Percentiles rank a stretch among this genome's conserved stretches.
phyloP scores from a whole-genome alignment of 345 rosid genomes.

The Citrus cavaleriei region DNA sequence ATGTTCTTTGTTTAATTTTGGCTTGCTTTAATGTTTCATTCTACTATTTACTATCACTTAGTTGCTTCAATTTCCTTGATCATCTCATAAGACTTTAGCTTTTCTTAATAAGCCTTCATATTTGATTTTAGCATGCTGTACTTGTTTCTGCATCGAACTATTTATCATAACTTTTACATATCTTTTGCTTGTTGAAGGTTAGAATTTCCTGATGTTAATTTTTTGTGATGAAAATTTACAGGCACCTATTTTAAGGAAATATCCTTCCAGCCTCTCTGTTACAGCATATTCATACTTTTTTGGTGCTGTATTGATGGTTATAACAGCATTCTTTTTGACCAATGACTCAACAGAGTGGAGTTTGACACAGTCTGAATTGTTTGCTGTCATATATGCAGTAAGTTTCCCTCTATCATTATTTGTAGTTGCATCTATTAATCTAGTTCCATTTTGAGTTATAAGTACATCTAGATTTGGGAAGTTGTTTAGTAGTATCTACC shows the following conservation, averaged over 20 bases:
- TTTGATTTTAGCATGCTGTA: not conserved
- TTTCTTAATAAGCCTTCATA: not conserved
- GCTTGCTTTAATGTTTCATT: not conserved
- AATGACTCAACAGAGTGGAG: slow-evolving; percentile 78
- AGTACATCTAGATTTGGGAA: not conserved
- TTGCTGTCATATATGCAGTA: slow-evolving; percentile 92
- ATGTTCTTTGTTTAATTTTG: not conserved
- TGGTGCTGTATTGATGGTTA: slow-evolving; percentile 75
- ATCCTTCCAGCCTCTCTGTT: slow-evolving; percentile 87
- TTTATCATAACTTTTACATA: not conserved
- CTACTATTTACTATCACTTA: not conserved
- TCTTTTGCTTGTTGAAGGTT: not conserved
- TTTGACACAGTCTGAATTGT: slow-evolving; percentile 70
- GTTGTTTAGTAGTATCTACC: not conserved
- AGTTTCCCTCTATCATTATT: slow-evolving; percentile 25
- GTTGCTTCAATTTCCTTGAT: not conserved
- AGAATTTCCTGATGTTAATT: slow-evolving; percentile 3
- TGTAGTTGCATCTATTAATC: not conserved
- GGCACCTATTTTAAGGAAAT: slow-evolving; percentile 82
- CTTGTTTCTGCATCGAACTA: not conserved
- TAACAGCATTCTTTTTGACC: slow-evolving; percentile 57
- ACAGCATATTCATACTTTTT: slow-evolving; percentile 79
- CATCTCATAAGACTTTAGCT: not conserved
- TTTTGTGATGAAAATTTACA: slow-evolving; percentile 33
- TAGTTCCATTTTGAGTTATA: not conserved